These are phyloP conservation scores for Barnettozyma salicaria DNA, from an alignment of 805 yeast genomes.

Conservation along the genomic window DNA sequence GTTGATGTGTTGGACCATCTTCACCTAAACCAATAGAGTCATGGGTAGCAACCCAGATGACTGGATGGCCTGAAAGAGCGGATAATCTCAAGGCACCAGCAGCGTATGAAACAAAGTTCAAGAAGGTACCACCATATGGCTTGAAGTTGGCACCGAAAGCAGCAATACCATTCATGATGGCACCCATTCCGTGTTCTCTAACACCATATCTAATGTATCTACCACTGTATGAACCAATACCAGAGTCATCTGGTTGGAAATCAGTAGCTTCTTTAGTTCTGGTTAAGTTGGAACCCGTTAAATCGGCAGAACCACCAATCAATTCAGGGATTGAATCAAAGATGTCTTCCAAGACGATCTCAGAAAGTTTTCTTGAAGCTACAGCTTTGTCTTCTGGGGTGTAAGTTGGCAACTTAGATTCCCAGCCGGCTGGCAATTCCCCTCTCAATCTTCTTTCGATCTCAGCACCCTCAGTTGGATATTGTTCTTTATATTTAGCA, in stretches of 20 bases:
- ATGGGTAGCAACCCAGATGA: constrained; percentile 84
- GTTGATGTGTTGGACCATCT: constrained; percentile 93
- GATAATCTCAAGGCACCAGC: constrained; percentile 84
- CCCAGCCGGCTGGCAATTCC: constrained; percentile 82
- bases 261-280: constrained; percentile 78
- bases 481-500: constrained; percentile 55
- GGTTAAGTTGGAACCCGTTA: constrained; percentile 95
- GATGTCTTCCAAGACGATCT: constrained; percentile 62
- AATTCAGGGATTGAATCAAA: constrained; percentile 73
- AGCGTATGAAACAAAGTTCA: constrained; percentile 83
- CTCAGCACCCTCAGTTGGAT: constrained; percentile 76
- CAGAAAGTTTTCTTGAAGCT: constrained; percentile 93
- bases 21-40: constrained; percentile 90
- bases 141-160: constrained; percentile 84
- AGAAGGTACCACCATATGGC: constrained; percentile 96
- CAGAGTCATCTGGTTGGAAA: constrained; percentile 83
- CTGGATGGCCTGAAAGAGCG: constrained; percentile 77
- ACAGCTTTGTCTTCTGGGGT: constrained; percentile 71
- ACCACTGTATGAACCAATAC: constrained; percentile 82
- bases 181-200: constrained; percentile 99
- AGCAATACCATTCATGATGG: constrained; percentile 93
- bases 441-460: constrained; percentile 70
- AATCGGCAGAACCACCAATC: constrained; percentile 97
- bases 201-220: constrained; percentile 97
- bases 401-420: constrained; percentile 68